These are phyloP conservation scores for Suaeda aralocaspica DNA, from an alignment of 148 eudicot species.

Conservation along the genomic window DNA sequence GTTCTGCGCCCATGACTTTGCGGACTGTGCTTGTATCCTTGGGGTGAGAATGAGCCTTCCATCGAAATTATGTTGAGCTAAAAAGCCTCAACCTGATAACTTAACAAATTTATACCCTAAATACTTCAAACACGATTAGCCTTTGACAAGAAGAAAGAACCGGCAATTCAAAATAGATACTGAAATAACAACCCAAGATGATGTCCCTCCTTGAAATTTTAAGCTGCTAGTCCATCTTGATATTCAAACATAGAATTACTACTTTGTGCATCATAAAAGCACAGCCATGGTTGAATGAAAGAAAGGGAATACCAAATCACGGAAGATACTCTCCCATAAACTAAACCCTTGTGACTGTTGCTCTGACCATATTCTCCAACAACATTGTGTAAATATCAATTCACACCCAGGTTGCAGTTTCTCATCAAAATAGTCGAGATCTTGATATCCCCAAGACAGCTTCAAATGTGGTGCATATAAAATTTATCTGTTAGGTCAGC, in stretches of 20 bases:
- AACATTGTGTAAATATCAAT: slow-evolving; percentile 6
- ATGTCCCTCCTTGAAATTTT: slow-evolving; percentile 6
- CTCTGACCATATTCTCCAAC: not conserved
- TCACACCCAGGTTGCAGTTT: not conserved
- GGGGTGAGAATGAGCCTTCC: slow-evolving; percentile 56
- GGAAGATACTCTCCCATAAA: not conserved
- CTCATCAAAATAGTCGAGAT: not conserved
- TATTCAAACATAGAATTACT: not conserved
- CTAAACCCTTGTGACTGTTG: not conserved
- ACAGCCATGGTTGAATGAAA: slow-evolving; percentile 16
- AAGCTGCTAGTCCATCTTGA: slow-evolving; percentile 9
- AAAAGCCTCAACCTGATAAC: not conserved
- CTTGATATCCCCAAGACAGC: slow-evolving; percentile 5
- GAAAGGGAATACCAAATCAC: not conserved
- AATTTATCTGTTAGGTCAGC: not conserved
- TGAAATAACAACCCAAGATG: slow-evolving; percentile 2
- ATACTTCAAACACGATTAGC: not conserved
- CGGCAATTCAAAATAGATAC: not conserved
- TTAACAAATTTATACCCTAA: not conserved
- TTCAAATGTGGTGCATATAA: slow-evolving; percentile 7
- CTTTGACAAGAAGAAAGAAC: not conserved
- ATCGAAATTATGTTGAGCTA: slow-evolving; percentile 17
- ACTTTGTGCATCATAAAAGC: not conserved
- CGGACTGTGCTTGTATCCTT: slow-evolving; percentile 48
- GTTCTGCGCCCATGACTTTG: slow-evolving; percentile 51